phyloP scores from a whole-genome alignment of 108 stramenopile species.

The Fistulifera pelliculosa region DNA sequence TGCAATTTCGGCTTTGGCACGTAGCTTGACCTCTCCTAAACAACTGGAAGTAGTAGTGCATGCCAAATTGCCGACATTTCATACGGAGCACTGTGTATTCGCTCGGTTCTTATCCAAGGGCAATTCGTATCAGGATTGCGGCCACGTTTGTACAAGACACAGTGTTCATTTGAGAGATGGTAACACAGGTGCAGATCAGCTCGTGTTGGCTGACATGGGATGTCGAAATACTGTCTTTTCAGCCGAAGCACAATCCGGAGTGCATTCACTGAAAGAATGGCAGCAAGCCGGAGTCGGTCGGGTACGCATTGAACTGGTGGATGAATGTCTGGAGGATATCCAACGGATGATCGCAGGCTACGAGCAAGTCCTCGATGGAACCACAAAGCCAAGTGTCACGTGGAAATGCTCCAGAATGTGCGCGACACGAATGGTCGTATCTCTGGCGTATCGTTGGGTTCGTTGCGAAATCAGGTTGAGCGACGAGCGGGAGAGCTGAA shows the following conservation, averaged over 20 bases:
- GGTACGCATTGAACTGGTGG: conserved; percentile 64
- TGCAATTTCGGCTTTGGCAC: conserved; percentile 27
- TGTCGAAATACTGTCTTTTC: conserved; percentile 68
- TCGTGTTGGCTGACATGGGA: conserved; percentile 79
- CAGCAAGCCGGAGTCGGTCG: conserved; percentile 33
- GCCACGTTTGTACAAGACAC: conserved; percentile 68
- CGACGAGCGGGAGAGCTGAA: conserved; percentile 40
- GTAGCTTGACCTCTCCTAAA: conserved; percentile 16
- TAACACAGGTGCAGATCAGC: conserved; percentile 44
- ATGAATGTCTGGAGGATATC: conserved; percentile 43
- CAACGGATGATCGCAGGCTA: conserved; percentile 38
- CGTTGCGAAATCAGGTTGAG: conserved; percentile 33
- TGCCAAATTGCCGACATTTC: conserved; percentile 68
- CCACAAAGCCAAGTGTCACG: conserved; percentile 17
- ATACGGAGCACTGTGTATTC: conserved; percentile 75
- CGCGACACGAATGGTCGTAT: conserved; percentile 49
- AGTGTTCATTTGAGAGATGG: conserved; percentile 65
- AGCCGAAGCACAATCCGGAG: conserved; percentile 55
- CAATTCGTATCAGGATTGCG: conserved; percentile 67
- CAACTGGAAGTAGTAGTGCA: conserved; percentile 61
- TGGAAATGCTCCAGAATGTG: conserved; percentile 31
- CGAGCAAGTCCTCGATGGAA: conserved; percentile 22
- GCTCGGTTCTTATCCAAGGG: conserved; percentile 61
- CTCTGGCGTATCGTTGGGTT: conserved; percentile 40
- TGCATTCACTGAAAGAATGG: conserved; percentile 45